phyloP scores from a whole-genome alignment of 176 grass and related monocot genomes.

The Rhynchospora breviuscula region DNA sequence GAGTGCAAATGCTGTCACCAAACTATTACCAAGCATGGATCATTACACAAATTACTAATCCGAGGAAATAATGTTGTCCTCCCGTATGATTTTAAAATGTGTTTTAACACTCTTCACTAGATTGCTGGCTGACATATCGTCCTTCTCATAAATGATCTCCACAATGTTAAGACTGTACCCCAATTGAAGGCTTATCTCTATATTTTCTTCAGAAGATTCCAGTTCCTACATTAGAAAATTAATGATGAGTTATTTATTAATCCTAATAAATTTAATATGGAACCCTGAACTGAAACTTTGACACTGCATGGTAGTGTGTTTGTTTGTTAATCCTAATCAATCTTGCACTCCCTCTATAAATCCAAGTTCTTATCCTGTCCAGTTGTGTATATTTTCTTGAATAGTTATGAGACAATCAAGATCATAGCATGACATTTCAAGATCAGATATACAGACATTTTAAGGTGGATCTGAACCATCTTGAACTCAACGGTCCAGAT shows the following conservation, averaged over 20 bases:
- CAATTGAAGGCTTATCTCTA: too few species aligned
- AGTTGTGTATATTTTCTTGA: neutral
- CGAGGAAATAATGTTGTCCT: too few species aligned
- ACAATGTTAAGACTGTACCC: too few species aligned
- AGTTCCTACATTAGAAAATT: neutral
- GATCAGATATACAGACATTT: neutral
- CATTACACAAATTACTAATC: too few species aligned
- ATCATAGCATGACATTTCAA: neutral
- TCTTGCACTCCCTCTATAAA: neutral
- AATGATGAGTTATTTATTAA: neutral
- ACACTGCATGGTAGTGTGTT: neutral
- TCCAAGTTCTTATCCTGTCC: neutral
- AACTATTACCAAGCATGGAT: too few species aligned
- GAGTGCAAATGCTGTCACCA: too few species aligned
- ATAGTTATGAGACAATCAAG: neutral
- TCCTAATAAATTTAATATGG: neutral
- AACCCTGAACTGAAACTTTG: neutral
- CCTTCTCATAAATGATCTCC: too few species aligned
- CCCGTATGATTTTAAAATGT: too few species aligned
- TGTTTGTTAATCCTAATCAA: neutral
- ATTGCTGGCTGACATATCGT: too few species aligned
- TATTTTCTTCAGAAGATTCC: too few species aligned
- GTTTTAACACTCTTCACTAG: too few species aligned
- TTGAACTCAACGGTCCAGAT: neutral
- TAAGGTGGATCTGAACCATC: neutral